Evolutionary conservation across 2,329 filamentous ascomycete species (phyloP).

Genomic region (Purpureocillium takamizusanense): DNA sequence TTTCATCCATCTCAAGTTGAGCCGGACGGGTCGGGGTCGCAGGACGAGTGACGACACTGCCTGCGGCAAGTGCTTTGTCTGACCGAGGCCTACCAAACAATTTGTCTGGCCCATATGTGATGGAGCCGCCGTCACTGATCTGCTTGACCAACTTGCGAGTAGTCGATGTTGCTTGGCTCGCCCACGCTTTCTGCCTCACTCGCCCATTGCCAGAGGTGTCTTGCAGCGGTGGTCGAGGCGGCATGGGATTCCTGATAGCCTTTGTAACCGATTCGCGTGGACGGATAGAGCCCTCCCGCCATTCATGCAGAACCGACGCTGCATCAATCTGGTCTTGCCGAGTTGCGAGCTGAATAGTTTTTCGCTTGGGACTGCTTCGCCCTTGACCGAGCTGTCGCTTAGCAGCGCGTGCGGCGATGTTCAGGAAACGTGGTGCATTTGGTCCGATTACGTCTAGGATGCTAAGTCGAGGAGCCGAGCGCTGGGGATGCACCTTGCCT

Average conservation of each 20-base stretch:
- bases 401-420: constrained; percentile 50
- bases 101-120: constrained; percentile 13
- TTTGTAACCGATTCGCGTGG: constrained; percentile 26
- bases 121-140: constrained; percentile 14
- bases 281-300: constrained; percentile 44
- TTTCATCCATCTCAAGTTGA: constrained; percentile 43
- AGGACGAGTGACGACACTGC: background rate
- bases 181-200: constrained; percentile 7
- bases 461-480: constrained; percentile 38
- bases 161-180: background rate
- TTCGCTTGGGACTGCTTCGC: constrained; percentile 43
- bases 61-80: background rate
- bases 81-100: background rate
- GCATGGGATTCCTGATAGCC: constrained; percentile 8
- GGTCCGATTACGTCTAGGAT: constrained; percentile 51
- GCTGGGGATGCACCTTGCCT: constrained; percentile 4
- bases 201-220: constrained; percentile 12
- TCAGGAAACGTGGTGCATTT: constrained; percentile 47
- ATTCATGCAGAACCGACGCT: constrained; percentile 40
- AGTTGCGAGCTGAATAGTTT: constrained; percentile 51
- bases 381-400: constrained; percentile 38
- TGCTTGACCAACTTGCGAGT: constrained; percentile 21
- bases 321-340: constrained; percentile 53
- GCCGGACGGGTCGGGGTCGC: constrained; percentile 30
- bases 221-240: constrained; percentile 6